These are phyloP conservation scores for Ascochyta fabae DNA, from an alignment of 2,329 filamentous ascomycete species.

Conservation along the genomic window DNA sequence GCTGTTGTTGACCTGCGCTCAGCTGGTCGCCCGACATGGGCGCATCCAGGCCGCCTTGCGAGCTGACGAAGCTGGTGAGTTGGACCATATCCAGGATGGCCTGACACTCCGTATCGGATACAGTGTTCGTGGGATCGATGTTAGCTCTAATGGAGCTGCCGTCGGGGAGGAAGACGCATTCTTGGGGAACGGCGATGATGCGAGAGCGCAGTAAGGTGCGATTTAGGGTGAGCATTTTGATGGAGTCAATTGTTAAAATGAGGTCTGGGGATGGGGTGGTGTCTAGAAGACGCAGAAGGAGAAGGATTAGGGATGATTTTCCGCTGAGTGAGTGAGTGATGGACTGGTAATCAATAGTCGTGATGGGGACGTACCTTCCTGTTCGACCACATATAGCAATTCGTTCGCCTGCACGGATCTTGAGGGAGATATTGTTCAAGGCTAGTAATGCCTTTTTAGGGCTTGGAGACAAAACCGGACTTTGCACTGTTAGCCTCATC, in stretches of 20 bases:
- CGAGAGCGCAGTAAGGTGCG: constrained; percentile 2
- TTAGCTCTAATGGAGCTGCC: constrained; percentile 1
- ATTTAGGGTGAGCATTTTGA: background rate
- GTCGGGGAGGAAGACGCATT: constrained; percentile 15
- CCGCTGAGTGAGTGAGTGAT: background rate
- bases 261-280: background rate
- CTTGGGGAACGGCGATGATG: constrained; percentile 23
- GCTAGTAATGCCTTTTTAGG: background rate
- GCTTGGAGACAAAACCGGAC: background rate
- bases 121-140: constrained; percentile 2
- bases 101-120: constrained; percentile 31
- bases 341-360: background rate
- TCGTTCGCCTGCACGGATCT: constrained; percentile 29
- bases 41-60: constrained; percentile 6
- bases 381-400: constrained; percentile 25
- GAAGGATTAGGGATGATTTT: background rate
- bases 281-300: background rate
- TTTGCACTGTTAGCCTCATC: background rate
- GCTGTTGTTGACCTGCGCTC: constrained; percentile 62
- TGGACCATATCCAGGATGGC: constrained; percentile 43
- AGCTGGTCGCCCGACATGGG: background rate
- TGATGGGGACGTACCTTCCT: constrained; percentile 5
- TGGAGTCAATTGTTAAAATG: constrained; percentile 3
- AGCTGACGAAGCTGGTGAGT: constrained; percentile 44
- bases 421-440: constrained; percentile 2